Evolutionary conservation across 768 basidiomycete genomes (phyloP), one percentile per base, ranked within the genome.

Genomic region (Guyanaporus albipodus): DNA sequence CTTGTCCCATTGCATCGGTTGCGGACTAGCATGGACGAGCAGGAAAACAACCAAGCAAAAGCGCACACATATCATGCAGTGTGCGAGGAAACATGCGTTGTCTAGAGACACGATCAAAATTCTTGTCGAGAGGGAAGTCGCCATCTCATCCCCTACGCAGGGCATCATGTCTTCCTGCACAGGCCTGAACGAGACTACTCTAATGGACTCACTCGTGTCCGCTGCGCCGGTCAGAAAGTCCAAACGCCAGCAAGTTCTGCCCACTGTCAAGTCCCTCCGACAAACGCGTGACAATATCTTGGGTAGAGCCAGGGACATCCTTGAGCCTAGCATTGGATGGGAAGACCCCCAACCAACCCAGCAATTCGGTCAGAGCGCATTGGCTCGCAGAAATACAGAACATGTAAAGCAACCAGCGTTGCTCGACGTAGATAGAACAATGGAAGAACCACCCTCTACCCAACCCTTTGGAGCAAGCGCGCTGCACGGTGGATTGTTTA

Each of bases 1-100:
- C 21, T 58, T 90, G 2, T 61, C 67, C 10, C 78, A 70, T 55
- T 91, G 88, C 55, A 70, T 88, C 35, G 72, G 75, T 29, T 91
- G 88, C 54, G 77, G 79, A 19, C 58, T 74, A 12, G 64, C 64
- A 2, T 91, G 89, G 89, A 91, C 85, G 4, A 67, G 78, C 11
- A 73, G 76, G 44, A 92, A 92, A 62, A 76, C 76, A 4, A 67
- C 67, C 10, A 52, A 65, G 15, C 79, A 83, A 57, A 92, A 92
- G 62, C 63, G 77, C 59, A 54, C 72, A 3, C 90, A 92, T 59
- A 77, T 92, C 32, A 72, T 73, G 39, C 68, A 71, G 6, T 92
- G 90, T 61, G 79, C 84, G 11, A 82, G 75, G 64, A 89, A 83
- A 62, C 69, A 71, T 18, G 67, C 62, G 4, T 64, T 83, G 33